Conservation (phyloP, 2,329 filamentous ascomycete species). For the Fusarium pseudoanthophilum region DNA sequence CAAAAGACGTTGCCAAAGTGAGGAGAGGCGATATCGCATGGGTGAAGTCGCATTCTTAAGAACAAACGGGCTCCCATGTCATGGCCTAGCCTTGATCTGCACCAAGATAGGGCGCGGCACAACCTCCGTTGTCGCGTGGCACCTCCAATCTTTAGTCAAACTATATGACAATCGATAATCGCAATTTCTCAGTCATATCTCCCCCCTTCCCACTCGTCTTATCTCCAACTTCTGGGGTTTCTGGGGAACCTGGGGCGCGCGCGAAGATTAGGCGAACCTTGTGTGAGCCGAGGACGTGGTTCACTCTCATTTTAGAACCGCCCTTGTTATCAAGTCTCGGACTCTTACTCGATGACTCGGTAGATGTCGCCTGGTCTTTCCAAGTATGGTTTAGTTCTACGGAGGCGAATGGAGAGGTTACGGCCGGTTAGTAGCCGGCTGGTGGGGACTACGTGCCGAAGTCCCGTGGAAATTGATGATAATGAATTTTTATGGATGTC, state of each 20-base stretch:
- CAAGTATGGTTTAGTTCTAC: not conserved
- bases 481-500: not conserved
- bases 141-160: constrained; percentile 1
- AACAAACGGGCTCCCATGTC: not conserved
- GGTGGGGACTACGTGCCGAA: constrained; percentile 10
- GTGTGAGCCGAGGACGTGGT: not conserved
- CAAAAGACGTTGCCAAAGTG: not conserved
- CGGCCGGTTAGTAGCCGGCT: constrained; percentile 10
- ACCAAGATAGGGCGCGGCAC: not conserved
- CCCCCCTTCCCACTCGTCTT: not conserved
- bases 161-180: not conserved
- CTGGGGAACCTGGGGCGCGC: constrained; percentile 18
- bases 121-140: not conserved
- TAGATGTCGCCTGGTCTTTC: constrained; percentile 19
- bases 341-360: not conserved
- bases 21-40: not conserved
- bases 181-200: constrained; percentile 9
- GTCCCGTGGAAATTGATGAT: constrained; percentile 3
- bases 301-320: not conserved
- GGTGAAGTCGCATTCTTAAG: constrained; percentile 3
- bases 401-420: not conserved
- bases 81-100: not conserved
- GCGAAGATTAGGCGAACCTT: constrained; percentile 7
- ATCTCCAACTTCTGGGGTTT: constrained; percentile 24
- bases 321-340: not conserved